Evolutionary conservation across 768 basidiomycete species (phyloP).

Genomic region (Paxillus involutus): DNA sequence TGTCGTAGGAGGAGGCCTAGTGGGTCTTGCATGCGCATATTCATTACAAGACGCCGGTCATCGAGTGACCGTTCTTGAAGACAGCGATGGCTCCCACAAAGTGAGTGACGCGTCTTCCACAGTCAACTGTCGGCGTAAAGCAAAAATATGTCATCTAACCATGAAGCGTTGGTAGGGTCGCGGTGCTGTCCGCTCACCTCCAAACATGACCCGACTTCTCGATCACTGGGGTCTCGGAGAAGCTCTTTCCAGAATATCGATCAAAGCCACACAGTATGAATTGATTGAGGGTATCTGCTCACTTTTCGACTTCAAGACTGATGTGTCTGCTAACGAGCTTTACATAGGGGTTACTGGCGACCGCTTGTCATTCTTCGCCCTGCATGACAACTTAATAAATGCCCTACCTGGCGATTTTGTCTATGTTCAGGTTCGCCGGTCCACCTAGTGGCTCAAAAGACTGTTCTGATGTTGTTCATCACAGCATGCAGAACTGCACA

Average conservation of each 20-base stretch:
- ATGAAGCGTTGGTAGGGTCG: constrained; percentile 20
- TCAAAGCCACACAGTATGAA: constrained; percentile 13
- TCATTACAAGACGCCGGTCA: constrained; percentile 55
- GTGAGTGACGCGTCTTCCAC: constrained; percentile 15
- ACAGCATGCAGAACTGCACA: constrained; percentile 54
- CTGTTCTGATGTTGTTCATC: background rate
- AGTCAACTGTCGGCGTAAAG: background rate
- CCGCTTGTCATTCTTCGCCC: constrained; percentile 41
- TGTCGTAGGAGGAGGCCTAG: constrained; percentile 34
- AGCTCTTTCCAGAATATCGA: constrained; percentile 34
- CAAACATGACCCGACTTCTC: constrained; percentile 57
- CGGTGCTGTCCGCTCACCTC: constrained; percentile 46
- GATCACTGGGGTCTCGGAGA: constrained; percentile 53
- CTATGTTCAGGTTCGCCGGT: constrained; percentile 43
- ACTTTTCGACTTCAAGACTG: background rate
- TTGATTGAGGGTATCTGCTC: constrained; percentile 15
- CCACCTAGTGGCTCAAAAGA: background rate
- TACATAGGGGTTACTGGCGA: constrained; percentile 41
- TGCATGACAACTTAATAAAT: constrained; percentile 43
- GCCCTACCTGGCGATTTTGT: constrained; percentile 46
- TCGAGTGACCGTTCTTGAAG: constrained; percentile 54
- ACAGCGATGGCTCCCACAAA: constrained; percentile 37
- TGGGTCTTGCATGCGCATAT: constrained; percentile 57
- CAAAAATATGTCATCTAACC: background rate
- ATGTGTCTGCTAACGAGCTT: constrained; percentile 13